Conservation (phyloP, 805 yeast genomes). For the Ogataea chonburiensis region DNA sequence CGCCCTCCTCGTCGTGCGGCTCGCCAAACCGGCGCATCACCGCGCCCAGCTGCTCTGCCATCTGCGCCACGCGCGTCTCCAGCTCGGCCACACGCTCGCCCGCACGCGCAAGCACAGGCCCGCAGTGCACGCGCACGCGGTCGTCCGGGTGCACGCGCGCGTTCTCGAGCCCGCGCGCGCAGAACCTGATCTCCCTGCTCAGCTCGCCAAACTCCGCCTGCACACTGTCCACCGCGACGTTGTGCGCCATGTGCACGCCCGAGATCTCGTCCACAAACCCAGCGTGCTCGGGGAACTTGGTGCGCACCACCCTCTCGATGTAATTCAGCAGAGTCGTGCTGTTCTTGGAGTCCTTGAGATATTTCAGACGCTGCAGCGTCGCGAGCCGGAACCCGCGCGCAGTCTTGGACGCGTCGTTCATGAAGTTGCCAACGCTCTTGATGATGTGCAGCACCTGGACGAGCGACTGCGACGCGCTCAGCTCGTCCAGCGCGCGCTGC, state of each 20-base stretch:
- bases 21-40: conserved; percentile 74
- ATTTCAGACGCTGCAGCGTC: conserved; percentile 65
- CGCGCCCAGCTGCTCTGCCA: conserved; percentile 52
- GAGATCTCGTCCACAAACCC: conserved; percentile 60
- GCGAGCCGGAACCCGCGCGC: conserved; percentile 71
- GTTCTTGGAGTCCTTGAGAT: conserved; percentile 69
- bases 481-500: conserved; percentile 57
- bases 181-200: conserved; percentile 47
- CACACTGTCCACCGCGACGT: conserved; percentile 61
- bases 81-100: conserved; percentile 48
- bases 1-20: conserved; percentile 50
- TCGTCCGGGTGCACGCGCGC: conserved; percentile 74
- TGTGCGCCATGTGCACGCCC: conserved; percentile 52
- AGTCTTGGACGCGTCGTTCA: conserved; percentile 68
- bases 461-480: conserved; percentile 52
- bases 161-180: conserved; percentile 51
- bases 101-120: conserved; percentile 35
- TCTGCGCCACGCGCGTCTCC: conserved; percentile 47
- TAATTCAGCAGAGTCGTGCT: conserved; percentile 72
- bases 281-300: conserved; percentile 62
- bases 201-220: conserved; percentile 59
- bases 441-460: conserved; percentile 62
- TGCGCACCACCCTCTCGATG: conserved; percentile 65
- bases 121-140: conserved; percentile 51
- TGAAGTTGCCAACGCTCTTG: conserved; percentile 72